Evolutionary conservation across 805 yeast genomes (phyloP), one percentile per base, ranked within the genome.

Genomic region (Kuraishia capsulata): DNA sequence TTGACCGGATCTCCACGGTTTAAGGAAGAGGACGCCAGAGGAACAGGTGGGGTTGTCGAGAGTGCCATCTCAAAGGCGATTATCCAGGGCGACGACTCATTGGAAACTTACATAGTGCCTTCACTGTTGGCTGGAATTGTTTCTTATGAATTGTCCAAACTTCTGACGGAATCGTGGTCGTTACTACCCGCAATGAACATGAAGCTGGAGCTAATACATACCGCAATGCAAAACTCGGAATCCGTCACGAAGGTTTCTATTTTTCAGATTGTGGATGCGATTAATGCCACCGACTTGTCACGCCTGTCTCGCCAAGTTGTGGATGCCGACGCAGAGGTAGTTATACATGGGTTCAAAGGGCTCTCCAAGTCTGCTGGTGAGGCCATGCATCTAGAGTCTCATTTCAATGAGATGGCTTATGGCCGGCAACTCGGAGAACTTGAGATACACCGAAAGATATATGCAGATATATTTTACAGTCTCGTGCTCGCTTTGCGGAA

Each of bases 401-500:
- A 49, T 23, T 56, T 52, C 26, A 55, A 53, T 30, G 28, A 46
- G n/a, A 34, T 54, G 1, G 29, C 47, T 2, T 31, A 55, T 16
- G 65, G 64, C 14, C 51, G 47, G 41, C n/a, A 30, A 1, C 18
- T 52, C 4, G 65, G 64, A 3, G 6, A 33, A 1, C 41, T 51
- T 5, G 40, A 49, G 11, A 20, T 50, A 11, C 33, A 39, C 21
- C 23, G 36, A 5, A 20, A 38, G 1, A 29, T 52, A 19, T 49
- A 57, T 19, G 49, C 61, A 2, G 44, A 62, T 1, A 42, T 49
- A 0, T 56, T 62, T 23, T 62, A 69, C 39, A 71, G 81, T 0
- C 59, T 73, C 19, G 61, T 74, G 13, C 56, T 77, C 44, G 65
- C 74, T 1, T 47, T 80, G 19, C 59, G 71, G 44, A 73, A 59